Evolutionary conservation across 495 filamentous ascomycete genomes (phyloP).

Genomic region (Annulohypoxylon bovei): DNA sequence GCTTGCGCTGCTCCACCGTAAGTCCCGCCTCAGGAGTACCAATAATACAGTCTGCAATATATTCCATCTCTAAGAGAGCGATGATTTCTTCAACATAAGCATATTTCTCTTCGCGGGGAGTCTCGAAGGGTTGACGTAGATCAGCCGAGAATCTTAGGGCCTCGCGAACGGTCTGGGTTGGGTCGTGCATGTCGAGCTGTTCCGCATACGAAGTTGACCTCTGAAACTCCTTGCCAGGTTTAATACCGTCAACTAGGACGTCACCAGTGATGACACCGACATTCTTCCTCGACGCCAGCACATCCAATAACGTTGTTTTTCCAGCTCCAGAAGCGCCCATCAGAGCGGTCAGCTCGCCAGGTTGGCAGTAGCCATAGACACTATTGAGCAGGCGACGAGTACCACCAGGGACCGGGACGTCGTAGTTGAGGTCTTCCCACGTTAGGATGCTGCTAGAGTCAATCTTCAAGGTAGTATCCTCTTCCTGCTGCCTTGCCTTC

Average conservation of each 20-base stretch:
- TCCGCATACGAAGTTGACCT: conserved; percentile 81
- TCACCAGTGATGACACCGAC: conserved; percentile 81
- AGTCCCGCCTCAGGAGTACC: conserved; percentile 80
- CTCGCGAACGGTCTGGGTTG: conserved; percentile 81
- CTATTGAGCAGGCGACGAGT: conserved; percentile 74
- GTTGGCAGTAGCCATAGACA: conserved; percentile 81
- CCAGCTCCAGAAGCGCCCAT: conserved; percentile 91
- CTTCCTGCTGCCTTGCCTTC: conserved; percentile 58
- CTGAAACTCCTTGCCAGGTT: conserved; percentile 76
- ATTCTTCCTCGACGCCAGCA: conserved; percentile 78
- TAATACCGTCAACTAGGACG: conserved; percentile 75
- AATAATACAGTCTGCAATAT: conserved; percentile 86
- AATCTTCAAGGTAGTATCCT: conserved; percentile 68
- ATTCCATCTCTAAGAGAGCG: conserved; percentile 80
- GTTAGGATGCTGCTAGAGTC: conserved; percentile 76
- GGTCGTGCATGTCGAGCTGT: conserved; percentile 83
- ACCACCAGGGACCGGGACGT: conserved; percentile 75
- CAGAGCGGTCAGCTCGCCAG: conserved; percentile 79
- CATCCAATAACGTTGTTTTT: conserved; percentile 85
- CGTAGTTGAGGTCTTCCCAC: conserved; percentile 82
- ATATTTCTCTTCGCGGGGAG: conserved; percentile 76
- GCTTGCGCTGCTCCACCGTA: conserved; percentile 89
- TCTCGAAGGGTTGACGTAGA: conserved; percentile 78
- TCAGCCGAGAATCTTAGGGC: conserved; percentile 86
- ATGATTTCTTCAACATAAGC: conserved; percentile 87